Base-by-base conservation (phyloP, 352 stramenopile genomes). In the Globisporangium viniferum region DNA sequence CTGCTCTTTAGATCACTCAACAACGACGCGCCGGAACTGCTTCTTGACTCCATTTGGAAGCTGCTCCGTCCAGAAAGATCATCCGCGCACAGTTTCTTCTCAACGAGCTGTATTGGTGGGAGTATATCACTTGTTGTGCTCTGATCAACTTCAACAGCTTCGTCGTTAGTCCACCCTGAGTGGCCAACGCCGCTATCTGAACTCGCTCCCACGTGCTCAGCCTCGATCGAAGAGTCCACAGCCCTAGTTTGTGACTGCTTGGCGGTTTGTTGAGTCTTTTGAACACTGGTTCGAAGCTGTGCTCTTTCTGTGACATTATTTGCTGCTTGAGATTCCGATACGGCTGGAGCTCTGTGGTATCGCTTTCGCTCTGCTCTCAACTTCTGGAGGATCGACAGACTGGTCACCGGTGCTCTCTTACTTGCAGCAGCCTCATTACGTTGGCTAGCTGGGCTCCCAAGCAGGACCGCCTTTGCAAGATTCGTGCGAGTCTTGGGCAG, bases 351-450 rank as follows among this genome's bases (percentile, higher is more conserved):
- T 27, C 22, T 22, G 1, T n/a, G 18, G 15, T 33, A 57, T 33
- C 35, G 65, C 27, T 70, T 70, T 3, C 65, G 57, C 27, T 70
- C 48, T 9, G 48, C 46, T 57, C 57, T 53, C 6, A 70, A 48
- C 20, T 59, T 54, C 48, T 46, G 65, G 4, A 70, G 46, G 20
- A 66, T 36, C 2, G 48, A 63, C 0, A 61, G 5, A 15, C 20
- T 44, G 18, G 29, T 62, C 7, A n/a, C 1, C 10, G 20, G 20
- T 5, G 24, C 24, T 31, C 1, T 41, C 10, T 24, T 48, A 35
- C 3, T 4, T 54, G 15, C 54, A n/a, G 12, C 2, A 55, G 24
- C 2, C 8, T 41, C 7, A 24, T 5, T 0, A 15, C 3, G 1
- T 10, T 39, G 41, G 27, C 20, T 41, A 33, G 7, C 53, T 31